Evolutionary conservation across 208 protist genomes (phyloP), one percentile per base, ranked within the genome.

Genomic region (Acanthamoeba lenticulata): DNA sequence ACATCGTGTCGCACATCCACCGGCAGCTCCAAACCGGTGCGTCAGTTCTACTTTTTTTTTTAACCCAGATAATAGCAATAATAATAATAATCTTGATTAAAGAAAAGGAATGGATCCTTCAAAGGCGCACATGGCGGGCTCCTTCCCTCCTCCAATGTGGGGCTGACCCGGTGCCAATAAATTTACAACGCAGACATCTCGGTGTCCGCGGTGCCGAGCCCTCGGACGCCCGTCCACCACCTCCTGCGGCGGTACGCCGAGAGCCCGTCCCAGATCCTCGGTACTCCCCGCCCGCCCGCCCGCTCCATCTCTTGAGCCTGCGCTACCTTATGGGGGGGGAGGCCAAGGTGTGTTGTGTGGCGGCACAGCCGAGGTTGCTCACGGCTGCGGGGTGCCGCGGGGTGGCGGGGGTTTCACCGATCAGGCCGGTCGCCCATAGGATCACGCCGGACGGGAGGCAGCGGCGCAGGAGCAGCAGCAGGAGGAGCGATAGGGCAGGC

Each of bases 181-280:
- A n/a, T n/a, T n/a, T n/a, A n/a, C 52, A 27, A 21, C 21, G 19
- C 67, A 77, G 67, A 77, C 34, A 77, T 77, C 9, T 45, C 29
- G 13, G 42, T 34, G 67, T 1, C 67, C 1, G 67, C 67, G 19
- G 67, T 38, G 3, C 29, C 67, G 32, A 77, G 67, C 42, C 67
- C 67, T 3, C 45, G 85, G 19, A 62, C 52, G 11, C 85, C 52
- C 5, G n/a, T 62, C 5, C 38, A 55, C 17, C 17, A 69, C 36
- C 44, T 92, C 2, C 32, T 92, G 47, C 86, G 86, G 13, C 49
- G 86, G 17, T 92, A 92, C 55, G 86, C 86, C 38, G 55, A 65
- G 3, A 52, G 55, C 55, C 47, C 86, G 6, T 2, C 86, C 29
- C 34, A 92, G 21, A 29, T 92, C 9, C 86, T 92, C 34, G 47